Evolutionary conservation across 176 grass and related monocot genomes (phyloP).

Genomic region (Phoenix roebelenii): DNA sequence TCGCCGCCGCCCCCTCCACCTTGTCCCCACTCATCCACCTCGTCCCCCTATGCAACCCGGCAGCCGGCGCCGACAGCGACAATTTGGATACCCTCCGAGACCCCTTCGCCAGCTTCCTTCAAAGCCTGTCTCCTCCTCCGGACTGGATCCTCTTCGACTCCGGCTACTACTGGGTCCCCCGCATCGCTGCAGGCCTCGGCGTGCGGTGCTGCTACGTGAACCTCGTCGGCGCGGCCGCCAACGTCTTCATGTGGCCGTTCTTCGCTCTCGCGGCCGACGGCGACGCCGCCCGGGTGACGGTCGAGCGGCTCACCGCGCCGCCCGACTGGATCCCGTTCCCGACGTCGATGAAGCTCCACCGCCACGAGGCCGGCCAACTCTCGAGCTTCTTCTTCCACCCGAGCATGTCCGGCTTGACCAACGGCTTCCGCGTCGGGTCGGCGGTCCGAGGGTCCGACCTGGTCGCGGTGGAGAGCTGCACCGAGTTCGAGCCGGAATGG

Average conservation of each 20-base stretch:
- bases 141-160: background rate
- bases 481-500: background rate
- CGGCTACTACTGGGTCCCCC: background rate
- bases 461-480: too few species aligned
- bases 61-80: background rate
- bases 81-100: background rate
- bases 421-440: background rate
- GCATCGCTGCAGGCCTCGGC: background rate
- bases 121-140: too few species aligned
- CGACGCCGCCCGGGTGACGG: background rate
- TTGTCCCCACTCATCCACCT: slow-evolving; percentile 18
- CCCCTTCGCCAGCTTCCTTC: background rate
- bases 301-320: background rate
- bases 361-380: background rate
- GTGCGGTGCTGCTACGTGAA: background rate
- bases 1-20: too few species aligned
- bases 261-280: too few species aligned
- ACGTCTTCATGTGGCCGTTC: too few species aligned
- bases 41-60: slow-evolving; percentile 9
- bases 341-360: background rate
- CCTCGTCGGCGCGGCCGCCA: background rate
- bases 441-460: background rate
- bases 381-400: background rate
- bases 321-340: background rate
- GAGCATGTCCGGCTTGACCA: background rate